phyloP scores from a whole-genome alignment of 176 grass and related monocot species.

The Eleusine indica region DNA sequence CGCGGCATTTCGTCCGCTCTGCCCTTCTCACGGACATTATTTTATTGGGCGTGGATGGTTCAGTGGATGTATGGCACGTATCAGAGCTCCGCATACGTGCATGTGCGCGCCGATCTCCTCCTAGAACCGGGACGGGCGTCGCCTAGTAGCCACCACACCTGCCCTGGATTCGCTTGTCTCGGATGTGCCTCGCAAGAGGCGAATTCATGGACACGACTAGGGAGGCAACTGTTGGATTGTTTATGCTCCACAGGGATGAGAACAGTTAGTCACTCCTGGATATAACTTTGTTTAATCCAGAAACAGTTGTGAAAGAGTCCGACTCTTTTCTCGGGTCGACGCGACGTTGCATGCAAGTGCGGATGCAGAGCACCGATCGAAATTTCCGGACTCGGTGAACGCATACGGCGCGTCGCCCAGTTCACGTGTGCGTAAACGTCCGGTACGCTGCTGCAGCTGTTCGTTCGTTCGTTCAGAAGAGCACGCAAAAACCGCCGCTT shows the following conservation, averaged over 20 bases:
- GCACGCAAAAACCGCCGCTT: too few relatives aligned
- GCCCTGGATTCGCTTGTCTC: conserved; percentile 28
- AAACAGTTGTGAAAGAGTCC: background rate
- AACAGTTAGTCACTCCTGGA: background rate
- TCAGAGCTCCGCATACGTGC: background rate
- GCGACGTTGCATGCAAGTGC: background rate
- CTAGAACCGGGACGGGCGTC: background rate
- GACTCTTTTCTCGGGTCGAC: background rate
- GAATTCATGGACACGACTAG: background rate
- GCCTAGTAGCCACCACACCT: conserved; percentile 22
- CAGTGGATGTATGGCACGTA: background rate
- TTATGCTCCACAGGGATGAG: background rate
- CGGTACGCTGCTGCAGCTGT: too few relatives aligned
- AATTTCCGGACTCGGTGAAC: too few relatives aligned
- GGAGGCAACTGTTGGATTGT: background rate
- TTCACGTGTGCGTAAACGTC: background rate
- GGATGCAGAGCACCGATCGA: too few relatives aligned
- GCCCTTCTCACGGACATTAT: background rate
- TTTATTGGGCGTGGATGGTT: background rate
- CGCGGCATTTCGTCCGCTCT: background rate
- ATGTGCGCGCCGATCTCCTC: conserved; percentile 40
- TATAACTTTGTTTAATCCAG: conserved; percentile 27
- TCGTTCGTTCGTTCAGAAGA: too few relatives aligned
- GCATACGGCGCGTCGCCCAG: background rate
- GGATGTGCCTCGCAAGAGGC: background rate